Evolutionary conservation across 805 yeast species (phyloP), one percentile per base, ranked within the genome.

Genomic region (Ogataea saltuana): DNA sequence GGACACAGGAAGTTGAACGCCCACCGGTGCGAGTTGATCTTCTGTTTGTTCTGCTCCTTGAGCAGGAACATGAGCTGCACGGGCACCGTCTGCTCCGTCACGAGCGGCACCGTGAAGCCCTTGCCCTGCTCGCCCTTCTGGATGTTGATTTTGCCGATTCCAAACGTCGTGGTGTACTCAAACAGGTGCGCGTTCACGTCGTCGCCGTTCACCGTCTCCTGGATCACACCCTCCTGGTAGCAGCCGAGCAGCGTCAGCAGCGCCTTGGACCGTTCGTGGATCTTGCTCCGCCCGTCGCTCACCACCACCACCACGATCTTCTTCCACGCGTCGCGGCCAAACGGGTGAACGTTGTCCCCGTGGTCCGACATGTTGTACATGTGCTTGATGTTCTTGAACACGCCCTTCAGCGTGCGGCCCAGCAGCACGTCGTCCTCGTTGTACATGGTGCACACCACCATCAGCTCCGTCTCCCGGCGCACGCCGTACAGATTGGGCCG

Each of bases 1-100:
- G 91, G 88, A 21, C 88, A 88, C 65, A 91, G 81, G 12, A 95
- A 90, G 65, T 90, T 91, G 68, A 90, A 83, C 29, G 95, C 89
- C 98, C 98, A 90, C 61, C 97, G 75, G 66, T 90, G 98, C 3
- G 96, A 88, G 65, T 90, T 91, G 64, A 91, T 90, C 59, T 91
- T 91, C 63, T 87, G 84, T 52, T 84, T 80, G 65, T 91, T 90
- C 61, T 85, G 81, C 58, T 91, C 97, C 61, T 90, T 90, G 53
- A 91, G 69, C 52, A 96, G 85, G 62, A 90, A 90, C 51, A 91
- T 67, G 61, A 91, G 67, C 64, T 91, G 98, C 7, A 88, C 85
- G 1, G 98, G 98, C 3, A 81, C 77, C 3, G 77, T 72, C 45
- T 63, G 63, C 44, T 80, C 83, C 1, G 87, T 72, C 2, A 78